These are phyloP conservation scores for Neurospora sp. DNA, from an alignment of 495 filamentous ascomycete genomes.

Conservation along the genomic window DNA sequence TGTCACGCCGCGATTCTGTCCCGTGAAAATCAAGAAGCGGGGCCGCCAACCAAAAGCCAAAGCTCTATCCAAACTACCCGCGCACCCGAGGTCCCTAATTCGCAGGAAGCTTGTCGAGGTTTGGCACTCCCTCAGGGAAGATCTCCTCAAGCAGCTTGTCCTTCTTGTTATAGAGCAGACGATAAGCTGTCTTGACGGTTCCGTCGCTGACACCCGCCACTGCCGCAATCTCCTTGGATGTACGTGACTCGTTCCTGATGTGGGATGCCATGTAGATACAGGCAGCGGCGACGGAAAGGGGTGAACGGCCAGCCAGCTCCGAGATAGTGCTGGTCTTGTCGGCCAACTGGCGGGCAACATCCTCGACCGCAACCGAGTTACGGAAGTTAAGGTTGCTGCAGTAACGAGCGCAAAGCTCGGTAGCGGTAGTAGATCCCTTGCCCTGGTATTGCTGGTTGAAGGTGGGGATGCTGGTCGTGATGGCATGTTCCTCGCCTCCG, in stretches of 20 bases:
- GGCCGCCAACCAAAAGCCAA: not conserved
- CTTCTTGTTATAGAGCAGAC: conserved; percentile 63
- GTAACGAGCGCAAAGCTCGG: conserved; percentile 79
- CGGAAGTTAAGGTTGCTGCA: conserved; percentile 64
- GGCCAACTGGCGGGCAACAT: conserved; percentile 63
- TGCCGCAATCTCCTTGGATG: conserved; percentile 70
- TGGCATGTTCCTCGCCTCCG: conserved; percentile 28
- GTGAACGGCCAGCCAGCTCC: conserved; percentile 83
- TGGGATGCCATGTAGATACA: conserved; percentile 92
- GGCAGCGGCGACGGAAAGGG: conserved; percentile 84
- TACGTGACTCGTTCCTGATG: conserved; percentile 66
- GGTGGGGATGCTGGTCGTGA: conserved; percentile 14
- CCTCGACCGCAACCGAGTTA: conserved; percentile 55
- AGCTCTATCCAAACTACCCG: not conserved
- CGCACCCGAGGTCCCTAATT: conserved; percentile 12
- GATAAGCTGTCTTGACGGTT: conserved; percentile 91
- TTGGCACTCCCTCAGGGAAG: conserved; percentile 56
- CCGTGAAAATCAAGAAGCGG: not conserved
- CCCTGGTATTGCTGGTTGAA: conserved; percentile 52
- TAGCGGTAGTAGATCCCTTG: conserved; percentile 70
- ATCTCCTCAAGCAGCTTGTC: conserved; percentile 67
- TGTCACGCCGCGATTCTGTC: not conserved
- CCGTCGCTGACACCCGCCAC: conserved; percentile 88
- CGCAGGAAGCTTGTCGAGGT: conserved; percentile 55
- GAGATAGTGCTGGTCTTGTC: conserved; percentile 60